These are phyloP conservation scores for Suillus subaureus DNA, from an alignment of 768 basidiomycete species.

Conservation along the genomic window DNA sequence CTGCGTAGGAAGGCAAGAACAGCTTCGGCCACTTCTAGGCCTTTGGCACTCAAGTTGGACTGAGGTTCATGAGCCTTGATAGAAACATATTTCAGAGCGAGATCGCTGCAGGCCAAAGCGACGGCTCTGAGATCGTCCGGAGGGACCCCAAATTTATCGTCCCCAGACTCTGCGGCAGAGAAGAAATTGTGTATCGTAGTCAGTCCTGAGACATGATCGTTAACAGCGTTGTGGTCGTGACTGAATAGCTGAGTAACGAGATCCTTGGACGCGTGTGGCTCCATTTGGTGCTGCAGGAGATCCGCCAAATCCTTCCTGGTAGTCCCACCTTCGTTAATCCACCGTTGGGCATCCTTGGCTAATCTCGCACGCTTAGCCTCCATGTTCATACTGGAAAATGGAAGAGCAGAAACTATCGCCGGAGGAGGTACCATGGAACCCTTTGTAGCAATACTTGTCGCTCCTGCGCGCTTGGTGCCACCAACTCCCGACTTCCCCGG, in stretches of 20 bases:
- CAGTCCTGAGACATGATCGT: constrained; percentile 85
- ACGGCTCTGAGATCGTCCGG: constrained; percentile 57
- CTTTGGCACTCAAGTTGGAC: constrained; percentile 84
- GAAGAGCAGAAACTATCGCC: constrained; percentile 33
- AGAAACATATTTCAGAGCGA: constrained; percentile 91
- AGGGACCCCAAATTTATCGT: constrained; percentile 50
- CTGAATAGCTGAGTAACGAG: constrained; percentile 83
- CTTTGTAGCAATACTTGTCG: constrained; percentile 33
- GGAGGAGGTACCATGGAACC: constrained; percentile 36
- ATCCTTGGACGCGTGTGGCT: constrained; percentile 75
- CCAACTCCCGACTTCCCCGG: constrained; percentile 41
- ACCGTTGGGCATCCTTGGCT: constrained; percentile 74
- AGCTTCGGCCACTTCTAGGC: constrained; percentile 83
- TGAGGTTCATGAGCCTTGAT: constrained; percentile 90
- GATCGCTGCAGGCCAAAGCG: constrained; percentile 85
- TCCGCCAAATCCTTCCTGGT: constrained; percentile 89
- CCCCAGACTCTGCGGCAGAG: constrained; percentile 53
- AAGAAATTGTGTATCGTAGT: constrained; percentile 77
- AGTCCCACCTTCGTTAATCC: constrained; percentile 85
- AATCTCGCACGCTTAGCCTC: constrained; percentile 64
- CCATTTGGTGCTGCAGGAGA: constrained; percentile 89
- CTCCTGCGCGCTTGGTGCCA: constrained; percentile 48
- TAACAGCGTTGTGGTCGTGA: constrained; percentile 93
- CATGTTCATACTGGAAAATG: constrained; percentile 34
- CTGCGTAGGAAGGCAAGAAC: constrained; percentile 75